Conservation (phyloP, 352 stramenopile genomes). For the Phytophthora pistaciae region DNA sequence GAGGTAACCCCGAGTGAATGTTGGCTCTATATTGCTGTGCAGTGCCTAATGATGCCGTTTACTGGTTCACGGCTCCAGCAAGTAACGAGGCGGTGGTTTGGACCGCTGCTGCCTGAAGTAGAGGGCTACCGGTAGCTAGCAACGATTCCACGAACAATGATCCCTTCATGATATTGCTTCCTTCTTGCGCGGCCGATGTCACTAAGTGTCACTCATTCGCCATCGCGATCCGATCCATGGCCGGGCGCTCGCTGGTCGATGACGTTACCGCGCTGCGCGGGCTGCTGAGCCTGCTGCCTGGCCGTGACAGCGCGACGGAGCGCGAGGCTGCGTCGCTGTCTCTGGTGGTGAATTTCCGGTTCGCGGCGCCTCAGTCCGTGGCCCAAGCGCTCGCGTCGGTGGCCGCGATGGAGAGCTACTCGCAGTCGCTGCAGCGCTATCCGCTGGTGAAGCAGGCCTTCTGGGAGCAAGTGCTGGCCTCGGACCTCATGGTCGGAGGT, state of each 20-base stretch:
- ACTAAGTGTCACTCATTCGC: slow-evolving; percentile 7
- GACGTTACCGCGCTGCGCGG: slow-evolving; percentile 20
- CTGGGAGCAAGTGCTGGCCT: slow-evolving; percentile 41
- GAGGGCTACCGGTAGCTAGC: background rate
- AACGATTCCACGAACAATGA: too few species aligned
- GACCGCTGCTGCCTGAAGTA: too few species aligned
- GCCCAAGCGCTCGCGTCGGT: slow-evolving; percentile 14
- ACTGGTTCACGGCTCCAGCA: background rate
- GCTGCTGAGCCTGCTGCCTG: slow-evolving; percentile 34
- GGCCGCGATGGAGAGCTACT: slow-evolving; percentile 35
- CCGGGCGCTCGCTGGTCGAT: slow-evolving; percentile 10
- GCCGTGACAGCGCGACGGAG: slow-evolving; percentile 27
- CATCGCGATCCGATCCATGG: background rate
- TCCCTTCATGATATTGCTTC: background rate
- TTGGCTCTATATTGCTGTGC: background rate
- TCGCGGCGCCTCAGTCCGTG: slow-evolving; percentile 4
- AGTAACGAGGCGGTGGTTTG: background rate
- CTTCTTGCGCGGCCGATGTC: background rate
- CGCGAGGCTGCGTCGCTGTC: slow-evolving; percentile 30
- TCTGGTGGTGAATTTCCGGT: slow-evolving; percentile 36
- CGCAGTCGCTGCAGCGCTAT: slow-evolving; percentile 36
- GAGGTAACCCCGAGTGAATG: background rate
- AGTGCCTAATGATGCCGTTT: background rate
- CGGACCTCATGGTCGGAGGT: slow-evolving; percentile 21
- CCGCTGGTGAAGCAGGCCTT: slow-evolving; percentile 45